Conservation (phyloP, 257 asterid genomes). For the Primulina tabacum region DNA sequence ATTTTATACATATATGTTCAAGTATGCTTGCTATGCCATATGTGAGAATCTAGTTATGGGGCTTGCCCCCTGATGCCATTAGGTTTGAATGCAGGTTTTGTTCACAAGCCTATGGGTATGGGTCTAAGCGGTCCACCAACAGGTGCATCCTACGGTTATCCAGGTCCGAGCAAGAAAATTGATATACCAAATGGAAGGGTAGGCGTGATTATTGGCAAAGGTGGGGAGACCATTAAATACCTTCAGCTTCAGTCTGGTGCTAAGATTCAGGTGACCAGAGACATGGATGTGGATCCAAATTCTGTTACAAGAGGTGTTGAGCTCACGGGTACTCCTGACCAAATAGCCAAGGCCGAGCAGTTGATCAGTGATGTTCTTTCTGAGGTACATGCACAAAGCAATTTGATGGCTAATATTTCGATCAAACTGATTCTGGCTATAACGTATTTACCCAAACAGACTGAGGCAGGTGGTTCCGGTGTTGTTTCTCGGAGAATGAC, state of each 20-base stretch:
- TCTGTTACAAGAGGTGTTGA: slow-evolving; percentile 65
- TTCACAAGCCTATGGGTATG: slow-evolving; percentile 39
- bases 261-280: slow-evolving; percentile 89
- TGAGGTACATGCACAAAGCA: slow-evolving; percentile 42
- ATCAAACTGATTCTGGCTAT: neutral
- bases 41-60: neutral
- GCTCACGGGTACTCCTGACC: slow-evolving; percentile 75
- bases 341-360: slow-evolving; percentile 71
- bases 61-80: slow-evolving; percentile 1
- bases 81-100: slow-evolving; percentile 29
- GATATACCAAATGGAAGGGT: slow-evolving; percentile 87
- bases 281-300: slow-evolving; percentile 78
- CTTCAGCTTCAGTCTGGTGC: slow-evolving; percentile 88
- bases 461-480: slow-evolving; percentile 85
- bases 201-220: slow-evolving; percentile 88
- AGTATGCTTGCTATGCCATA: neutral
- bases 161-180: slow-evolving; percentile 60
- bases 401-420: neutral
- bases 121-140: slow-evolving; percentile 40
- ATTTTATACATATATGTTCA: neutral
- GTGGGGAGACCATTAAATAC: slow-evolving; percentile 86
- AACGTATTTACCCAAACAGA: slow-evolving; percentile 38
- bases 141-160: slow-evolving; percentile 53
- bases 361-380: slow-evolving; percentile 63
- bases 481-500: slow-evolving; percentile 49